Conservation (phyloP, 2,329 filamentous ascomycete species). For the Juglanconis juglandina region DNA sequence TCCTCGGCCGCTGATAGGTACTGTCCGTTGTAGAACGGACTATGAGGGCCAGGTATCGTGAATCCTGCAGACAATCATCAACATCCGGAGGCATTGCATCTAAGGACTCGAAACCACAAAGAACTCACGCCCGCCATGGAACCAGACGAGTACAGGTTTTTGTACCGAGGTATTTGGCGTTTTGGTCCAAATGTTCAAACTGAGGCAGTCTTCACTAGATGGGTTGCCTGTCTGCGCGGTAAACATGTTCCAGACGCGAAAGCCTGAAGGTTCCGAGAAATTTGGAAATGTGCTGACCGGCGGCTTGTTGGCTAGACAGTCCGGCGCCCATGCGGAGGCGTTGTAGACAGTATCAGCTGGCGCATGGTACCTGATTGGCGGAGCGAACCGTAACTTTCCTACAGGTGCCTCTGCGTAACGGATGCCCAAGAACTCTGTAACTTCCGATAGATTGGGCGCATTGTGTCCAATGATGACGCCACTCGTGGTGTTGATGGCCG, state of each 20-base stretch:
- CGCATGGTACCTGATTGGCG: constrained; percentile 4
- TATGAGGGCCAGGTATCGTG: constrained; percentile 1
- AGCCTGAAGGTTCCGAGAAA: too few species aligned
- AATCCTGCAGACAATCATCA: background rate
- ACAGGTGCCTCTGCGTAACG: background rate
- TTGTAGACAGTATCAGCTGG: background rate
- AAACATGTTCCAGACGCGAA: too few species aligned
- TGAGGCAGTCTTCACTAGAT: constrained; percentile 34
- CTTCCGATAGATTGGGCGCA: constrained; percentile 8
- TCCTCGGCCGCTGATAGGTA: constrained; percentile 10
- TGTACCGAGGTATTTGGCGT: constrained; percentile 27
- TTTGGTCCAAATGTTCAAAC: constrained; percentile 37
- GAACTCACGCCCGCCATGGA: constrained; percentile 25
- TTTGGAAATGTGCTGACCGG: too few species aligned
- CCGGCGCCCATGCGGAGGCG: too few species aligned
- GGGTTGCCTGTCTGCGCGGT: constrained; percentile 3
- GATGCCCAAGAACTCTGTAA: constrained; percentile 9
- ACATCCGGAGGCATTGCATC: too few species aligned
- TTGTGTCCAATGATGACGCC: constrained; percentile 7
- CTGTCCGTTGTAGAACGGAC: constrained; percentile 2
- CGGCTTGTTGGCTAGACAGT: too few species aligned
- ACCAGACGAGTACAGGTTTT: constrained; percentile 32
- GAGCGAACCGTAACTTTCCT: background rate
- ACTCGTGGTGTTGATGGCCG: background rate
- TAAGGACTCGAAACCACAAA: background rate